Evolutionary conservation across 2,329 filamentous ascomycete genomes (phyloP), one percentile per base, ranked within the genome.

Genomic region (Berkeleyomyces basicola): DNA sequence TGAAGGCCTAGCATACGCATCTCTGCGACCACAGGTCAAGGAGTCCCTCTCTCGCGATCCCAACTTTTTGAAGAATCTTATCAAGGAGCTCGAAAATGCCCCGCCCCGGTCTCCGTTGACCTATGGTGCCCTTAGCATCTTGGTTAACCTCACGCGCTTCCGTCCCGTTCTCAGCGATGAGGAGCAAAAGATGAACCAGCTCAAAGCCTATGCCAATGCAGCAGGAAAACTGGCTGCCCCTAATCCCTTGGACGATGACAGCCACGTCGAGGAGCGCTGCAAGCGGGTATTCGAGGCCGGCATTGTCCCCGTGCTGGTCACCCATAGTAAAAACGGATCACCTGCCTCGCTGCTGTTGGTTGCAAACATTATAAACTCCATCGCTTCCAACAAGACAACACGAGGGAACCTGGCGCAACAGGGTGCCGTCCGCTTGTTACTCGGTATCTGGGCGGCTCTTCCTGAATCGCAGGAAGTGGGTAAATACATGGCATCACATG

Each of bases 161-260:
- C 80, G 82, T 47, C 90, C 90, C 5, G 77, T 78, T 6, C 78
- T 91, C 47, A 86, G 89, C 0, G 92, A 96, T 66, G 93, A 99
- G 72, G 87, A 96, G 69, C 93, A 92, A 75, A 90, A 88, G 70
- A 89, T 99, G 76, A 82, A 82, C 4, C 88, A 99, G 71, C 80
- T 99, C 53, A 96, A 95, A 76, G 89, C 90, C 1, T 99, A 97
- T 69, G 93, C 93, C 11, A 89, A 95, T 70, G 87, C 90, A 0
- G 84, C 85, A 4, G 90, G 89, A 69, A 81, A 82, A 65, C 70
- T 80, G n/a, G 71, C 77, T 0, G 75, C 79, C 2, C 76, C 80
- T 0, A 83, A 91, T 69, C 82, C 83, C 6, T 77, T 95, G 0
- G 85, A 93, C 63, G 82, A 90, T 65, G 85, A 95, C 63, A 78